These are phyloP conservation scores for Flaveria sonorensis DNA, from an alignment of 129 eudicot species.

Conservation along the genomic window DNA sequence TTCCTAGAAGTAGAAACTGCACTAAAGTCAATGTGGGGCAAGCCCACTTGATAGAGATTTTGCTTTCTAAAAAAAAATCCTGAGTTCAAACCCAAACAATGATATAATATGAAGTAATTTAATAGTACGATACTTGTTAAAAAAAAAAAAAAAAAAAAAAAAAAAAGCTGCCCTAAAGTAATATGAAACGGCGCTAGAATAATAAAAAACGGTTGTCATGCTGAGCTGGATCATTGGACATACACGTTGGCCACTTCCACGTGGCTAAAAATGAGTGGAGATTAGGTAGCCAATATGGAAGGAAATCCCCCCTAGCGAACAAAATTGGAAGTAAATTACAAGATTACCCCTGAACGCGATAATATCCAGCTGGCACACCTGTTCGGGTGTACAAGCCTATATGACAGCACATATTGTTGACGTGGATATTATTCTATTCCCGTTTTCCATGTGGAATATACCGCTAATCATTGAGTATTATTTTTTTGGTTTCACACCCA, in stretches of 20 bases:
- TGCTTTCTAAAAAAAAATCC: too few species aligned
- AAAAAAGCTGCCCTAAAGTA: too few species aligned
- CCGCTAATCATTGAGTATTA: conserved; percentile 29
- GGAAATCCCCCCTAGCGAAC: conserved; percentile 21
- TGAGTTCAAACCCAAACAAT: too few species aligned
- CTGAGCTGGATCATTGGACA: conserved; percentile 39
- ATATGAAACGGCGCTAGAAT: conserved; percentile 8
- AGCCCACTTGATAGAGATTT: too few species aligned
- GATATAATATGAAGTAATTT: too few species aligned
- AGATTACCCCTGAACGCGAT: conserved; percentile 8
- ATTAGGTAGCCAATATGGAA: conserved; percentile 31
- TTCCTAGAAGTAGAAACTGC: not conserved
- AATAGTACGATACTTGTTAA: too few species aligned
- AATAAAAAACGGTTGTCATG: conserved; percentile 28
- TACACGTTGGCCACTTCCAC: conserved; percentile 41
- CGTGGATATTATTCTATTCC: conserved; percentile 47
- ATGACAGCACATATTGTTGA: conserved; percentile 31
- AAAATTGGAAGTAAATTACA: not conserved
- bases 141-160: too few species aligned
- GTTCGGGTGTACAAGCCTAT: not conserved
- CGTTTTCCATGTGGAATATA: conserved; percentile 42
- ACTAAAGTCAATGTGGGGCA: too few species aligned
- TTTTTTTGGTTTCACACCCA: conserved; percentile 15
- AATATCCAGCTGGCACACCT: conserved; percentile 31
- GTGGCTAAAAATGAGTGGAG: conserved; percentile 28